phyloP scores from a whole-genome alignment of 306 rosid species.

The Phaseolus lunatus region DNA sequence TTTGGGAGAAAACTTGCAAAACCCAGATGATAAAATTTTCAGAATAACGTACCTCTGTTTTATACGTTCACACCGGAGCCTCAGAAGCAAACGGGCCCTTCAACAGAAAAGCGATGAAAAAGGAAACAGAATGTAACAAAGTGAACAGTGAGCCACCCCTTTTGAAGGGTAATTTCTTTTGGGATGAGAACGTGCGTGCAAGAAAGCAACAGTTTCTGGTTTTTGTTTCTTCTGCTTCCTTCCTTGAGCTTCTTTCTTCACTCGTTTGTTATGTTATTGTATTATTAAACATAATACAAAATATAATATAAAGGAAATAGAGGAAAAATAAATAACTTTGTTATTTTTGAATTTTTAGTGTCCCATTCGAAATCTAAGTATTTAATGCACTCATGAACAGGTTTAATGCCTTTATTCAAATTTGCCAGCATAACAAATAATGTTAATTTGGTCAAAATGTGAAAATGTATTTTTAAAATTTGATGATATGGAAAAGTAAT shows the following conservation, averaged over 20 bases:
- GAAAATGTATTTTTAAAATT: not conserved
- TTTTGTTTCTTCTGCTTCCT: conserved; percentile 37
- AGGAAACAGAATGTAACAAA: conserved; percentile 38
- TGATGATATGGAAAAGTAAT: not conserved
- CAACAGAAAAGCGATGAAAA: conserved; percentile 54
- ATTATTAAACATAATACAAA: not conserved
- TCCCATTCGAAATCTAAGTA: conserved; percentile 40
- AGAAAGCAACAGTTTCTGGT: conserved; percentile 58
- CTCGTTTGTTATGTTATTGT: conserved; percentile 45
- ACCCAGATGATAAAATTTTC: conserved; percentile 45
- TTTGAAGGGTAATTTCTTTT: conserved; percentile 23
- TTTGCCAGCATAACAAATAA: not conserved
- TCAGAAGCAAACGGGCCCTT: conserved; percentile 29
- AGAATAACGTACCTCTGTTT: conserved; percentile 39
- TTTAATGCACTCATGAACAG: not conserved
- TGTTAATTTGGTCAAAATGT: not conserved
- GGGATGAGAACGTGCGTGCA: conserved; percentile 32
- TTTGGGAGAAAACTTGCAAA: conserved; percentile 28
- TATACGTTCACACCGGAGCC: not conserved
- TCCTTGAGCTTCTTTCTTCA: conserved; percentile 48
- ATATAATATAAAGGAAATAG: conserved; percentile 40
- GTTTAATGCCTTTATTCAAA: not conserved
- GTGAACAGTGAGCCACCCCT: conserved; percentile 33
- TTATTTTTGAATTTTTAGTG: not conserved
- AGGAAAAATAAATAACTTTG: not conserved